phyloP scores from a whole-genome alignment of 495 filamentous ascomycete genomes.

The Eremomyces bilateralis region DNA sequence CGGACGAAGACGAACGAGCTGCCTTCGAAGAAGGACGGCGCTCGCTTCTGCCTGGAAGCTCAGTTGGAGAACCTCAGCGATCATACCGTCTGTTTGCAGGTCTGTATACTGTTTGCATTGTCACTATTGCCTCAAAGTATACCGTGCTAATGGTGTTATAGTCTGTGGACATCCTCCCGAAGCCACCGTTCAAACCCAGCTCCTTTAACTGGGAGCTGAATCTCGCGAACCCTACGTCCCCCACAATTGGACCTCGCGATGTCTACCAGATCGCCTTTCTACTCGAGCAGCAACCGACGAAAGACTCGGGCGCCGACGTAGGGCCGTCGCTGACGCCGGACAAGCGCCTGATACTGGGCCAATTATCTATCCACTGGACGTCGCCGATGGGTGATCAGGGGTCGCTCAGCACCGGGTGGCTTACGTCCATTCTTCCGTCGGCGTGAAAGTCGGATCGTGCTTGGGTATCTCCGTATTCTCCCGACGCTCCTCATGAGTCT shows the following conservation, averaged over 20 bases:
- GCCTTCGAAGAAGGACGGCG: constrained; percentile 11
- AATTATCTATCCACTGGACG: constrained; percentile 72
- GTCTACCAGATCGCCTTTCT: constrained; percentile 82
- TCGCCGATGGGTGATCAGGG: constrained; percentile 78
- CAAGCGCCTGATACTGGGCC: constrained; percentile 50
- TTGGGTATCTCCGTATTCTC: too few relatives aligned
- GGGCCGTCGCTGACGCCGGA: constrained; percentile 15
- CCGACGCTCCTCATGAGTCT: too few relatives aligned
- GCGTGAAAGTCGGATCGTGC: too few relatives aligned
- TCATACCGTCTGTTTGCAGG: constrained; percentile 37
- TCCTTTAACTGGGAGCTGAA: constrained; percentile 36
- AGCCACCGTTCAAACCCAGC: constrained; percentile 31
- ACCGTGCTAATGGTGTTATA: constrained; percentile 15
- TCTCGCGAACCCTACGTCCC: constrained; percentile 19
- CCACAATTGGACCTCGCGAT: constrained; percentile 64
- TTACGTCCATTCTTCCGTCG: too few relatives aligned
- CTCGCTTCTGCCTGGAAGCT: constrained; percentile 47
- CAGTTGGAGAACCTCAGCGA: constrained; percentile 86
- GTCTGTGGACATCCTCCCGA: constrained; percentile 30
- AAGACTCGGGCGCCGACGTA: constrained; percentile 25
- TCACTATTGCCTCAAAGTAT: constrained; percentile 2
- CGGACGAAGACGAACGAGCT: constrained; percentile 63
- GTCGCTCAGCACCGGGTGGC: constrained; percentile 64
- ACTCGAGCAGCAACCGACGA: constrained; percentile 41
- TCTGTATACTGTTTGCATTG: constrained; percentile 17